A percentile compares a stretch with the other conserved stretches of the same genome.
phyloP scores from a whole-genome alignment of 768 basidiomycete species.

The Rhodosporidiobolus odoratus region DNA sequence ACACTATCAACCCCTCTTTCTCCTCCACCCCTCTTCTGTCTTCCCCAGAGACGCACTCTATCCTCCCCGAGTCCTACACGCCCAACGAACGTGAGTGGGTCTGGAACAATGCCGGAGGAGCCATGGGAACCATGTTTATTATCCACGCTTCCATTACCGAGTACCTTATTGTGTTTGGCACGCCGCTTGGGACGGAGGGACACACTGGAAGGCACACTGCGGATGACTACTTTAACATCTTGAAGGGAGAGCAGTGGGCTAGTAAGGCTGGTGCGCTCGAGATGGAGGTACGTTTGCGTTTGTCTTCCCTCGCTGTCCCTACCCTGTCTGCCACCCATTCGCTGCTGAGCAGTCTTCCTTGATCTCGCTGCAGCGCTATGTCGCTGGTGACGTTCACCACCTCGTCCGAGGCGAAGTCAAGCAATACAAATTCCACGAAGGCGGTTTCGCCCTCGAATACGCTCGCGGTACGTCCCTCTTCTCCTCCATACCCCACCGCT shows the following conservation, averaged over 20 bases:
- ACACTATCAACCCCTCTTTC: conserved; percentile 49
- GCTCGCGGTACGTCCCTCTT: not conserved
- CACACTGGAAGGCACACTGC: conserved; percentile 90
- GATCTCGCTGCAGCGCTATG: conserved; percentile 54
- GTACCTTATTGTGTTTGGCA: conserved; percentile 70
- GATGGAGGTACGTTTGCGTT: conserved; percentile 58
- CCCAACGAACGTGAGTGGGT: conserved; percentile 69
- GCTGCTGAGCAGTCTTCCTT: not conserved
- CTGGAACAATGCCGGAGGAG: conserved; percentile 90
- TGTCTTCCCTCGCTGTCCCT: not conserved
- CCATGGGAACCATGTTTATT: conserved; percentile 73
- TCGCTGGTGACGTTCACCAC: conserved; percentile 75
- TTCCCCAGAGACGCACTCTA: not conserved
- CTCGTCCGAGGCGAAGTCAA: conserved; percentile 76
- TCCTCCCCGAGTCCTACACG: conserved; percentile 24
- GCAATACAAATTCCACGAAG: conserved; percentile 97
- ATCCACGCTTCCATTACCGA: conserved; percentile 95
- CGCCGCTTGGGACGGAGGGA: conserved; percentile 93
- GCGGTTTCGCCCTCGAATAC: conserved; percentile 92
- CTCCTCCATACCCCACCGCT: not conserved
- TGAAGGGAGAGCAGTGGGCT: conserved; percentile 91
- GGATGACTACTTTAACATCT: conserved; percentile 96
- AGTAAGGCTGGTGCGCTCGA: conserved; percentile 73
- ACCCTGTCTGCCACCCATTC: too few relatives aligned
- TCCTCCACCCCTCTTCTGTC: conserved; percentile 52